Evolutionary conservation across 2,329 filamentous ascomycete genomes (phyloP), one percentile per base, ranked within the genome.

Genomic region (Shiraia sp.): DNA sequence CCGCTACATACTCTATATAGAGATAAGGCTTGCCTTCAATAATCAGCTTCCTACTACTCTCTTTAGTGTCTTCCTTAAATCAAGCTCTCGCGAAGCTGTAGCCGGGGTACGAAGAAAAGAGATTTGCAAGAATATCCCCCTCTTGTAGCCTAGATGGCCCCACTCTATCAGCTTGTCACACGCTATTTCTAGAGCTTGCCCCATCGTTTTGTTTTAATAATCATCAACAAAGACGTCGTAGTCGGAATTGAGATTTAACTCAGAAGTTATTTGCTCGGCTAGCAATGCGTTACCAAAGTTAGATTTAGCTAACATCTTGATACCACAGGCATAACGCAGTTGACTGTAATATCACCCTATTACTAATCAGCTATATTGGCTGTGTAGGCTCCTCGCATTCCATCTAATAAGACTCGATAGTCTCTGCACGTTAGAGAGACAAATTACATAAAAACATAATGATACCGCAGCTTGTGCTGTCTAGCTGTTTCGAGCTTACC

Each of bases 281-380:
- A 52, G 28, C 22, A 62, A 61, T 2, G 55, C 55, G 12, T 45
- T 43, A 26, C 41, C 48, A 61, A 59, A 32, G 61, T 65, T 70
- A 2, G 75, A 74, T 17, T 78, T 57, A 10, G 48, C 53, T 27
- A 46, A 40, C 12, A 76, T 79, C 14, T 63, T 60, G 25, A 78
- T 72, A 23, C 73, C 71, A 2, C 75, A 0, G 77, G 76, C 42
- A 76, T 68, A 4, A 79, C 68, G 22, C 64, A 68, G 50, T 78
- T 79, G 54, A 79, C 68, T n/a, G 65, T 57, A 32, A 78, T 75
- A 32, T 73, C n/a, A n/a, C n/a, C n/a, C n/a, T n/a, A n/a, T n/a
- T n/a, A n/a, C n/a, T n/a, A n/a, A n/a, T n/a, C n/a, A n/a, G n/a
- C n/a, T n/a, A n/a, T n/a, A n/a, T n/a, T n/a, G n/a, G n/a, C n/a